A percentile compares a stretch with the other conserved stretches of the same genome.
Conservation (phyloP, 805 yeast genomes). For the Zygoascus biomembranicola region DNA sequence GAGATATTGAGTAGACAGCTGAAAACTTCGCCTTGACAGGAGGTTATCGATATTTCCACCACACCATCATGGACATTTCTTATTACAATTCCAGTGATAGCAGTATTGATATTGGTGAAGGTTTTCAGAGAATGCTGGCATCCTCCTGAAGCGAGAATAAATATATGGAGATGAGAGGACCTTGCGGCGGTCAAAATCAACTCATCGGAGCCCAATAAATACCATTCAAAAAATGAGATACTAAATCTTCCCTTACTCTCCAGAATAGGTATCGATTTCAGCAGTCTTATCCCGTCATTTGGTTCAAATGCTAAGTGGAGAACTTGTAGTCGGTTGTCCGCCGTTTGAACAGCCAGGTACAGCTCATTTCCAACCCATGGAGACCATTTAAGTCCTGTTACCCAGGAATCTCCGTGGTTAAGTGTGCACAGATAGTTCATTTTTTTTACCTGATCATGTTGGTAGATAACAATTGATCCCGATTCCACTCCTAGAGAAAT, state of each 20-base stretch:
- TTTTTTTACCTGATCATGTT: not conserved
- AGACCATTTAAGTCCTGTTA: conserved; percentile 11
- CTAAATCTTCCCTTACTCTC: conserved; percentile 5
- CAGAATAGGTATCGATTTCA: not conserved
- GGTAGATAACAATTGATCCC: conserved; percentile 12
- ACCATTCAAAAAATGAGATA: conserved; percentile 7
- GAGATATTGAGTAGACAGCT: not conserved
- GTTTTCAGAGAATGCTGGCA: not conserved
- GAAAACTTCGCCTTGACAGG: conserved; percentile 11
- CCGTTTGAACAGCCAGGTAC: not conserved
- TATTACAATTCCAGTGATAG: not conserved
- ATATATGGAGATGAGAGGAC: conserved; percentile 5
- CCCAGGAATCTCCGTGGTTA: conserved; percentile 8
- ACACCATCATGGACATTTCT: not conserved
- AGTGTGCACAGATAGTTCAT: conserved; percentile 1
- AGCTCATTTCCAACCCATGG: conserved; percentile 1
- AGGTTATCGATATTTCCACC: conserved; percentile 4
- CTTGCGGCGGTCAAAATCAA: conserved; percentile 8
- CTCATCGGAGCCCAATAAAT: not conserved
- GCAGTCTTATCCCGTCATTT: not conserved
- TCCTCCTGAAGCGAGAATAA: not conserved
- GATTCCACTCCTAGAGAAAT: conserved; percentile 17
- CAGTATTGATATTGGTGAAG: not conserved
- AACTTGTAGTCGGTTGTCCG: not conserved
- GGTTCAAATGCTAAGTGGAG: not conserved